Percentiles rank a stretch among this genome's conserved stretches.
Evolutionary conservation across 805 yeast species (phyloP).

Genomic region (Zygotorulaspora danielsina): DNA sequence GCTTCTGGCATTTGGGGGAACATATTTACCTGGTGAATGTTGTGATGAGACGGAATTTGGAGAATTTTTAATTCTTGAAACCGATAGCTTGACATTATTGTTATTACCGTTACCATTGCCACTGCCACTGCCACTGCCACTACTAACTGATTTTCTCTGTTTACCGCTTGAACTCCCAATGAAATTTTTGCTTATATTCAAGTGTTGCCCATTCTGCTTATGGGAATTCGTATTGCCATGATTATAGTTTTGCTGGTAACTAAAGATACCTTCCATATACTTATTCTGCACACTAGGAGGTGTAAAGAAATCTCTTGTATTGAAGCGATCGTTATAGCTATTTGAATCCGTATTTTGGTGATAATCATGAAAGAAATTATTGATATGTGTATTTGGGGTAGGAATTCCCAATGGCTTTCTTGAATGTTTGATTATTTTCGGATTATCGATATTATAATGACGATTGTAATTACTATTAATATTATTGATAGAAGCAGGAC

Average conservation of each 20-base stretch:
- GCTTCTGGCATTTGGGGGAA: conserved; percentile 65
- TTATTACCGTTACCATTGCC: too few species aligned
- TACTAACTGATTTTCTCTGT: conserved; percentile 23
- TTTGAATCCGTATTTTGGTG: conserved; percentile 21
- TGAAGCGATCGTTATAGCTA: conserved; percentile 36
- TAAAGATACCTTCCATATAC: conserved; percentile 61
- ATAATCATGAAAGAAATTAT: conserved; percentile 39
- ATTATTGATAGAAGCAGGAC: too few species aligned
- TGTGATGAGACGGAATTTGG: conserved; percentile 14
- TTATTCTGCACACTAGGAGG: conserved; percentile 70
- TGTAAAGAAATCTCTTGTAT: conserved; percentile 70
- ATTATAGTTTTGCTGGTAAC: conserved; percentile 35
- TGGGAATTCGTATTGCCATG: conserved; percentile 25
- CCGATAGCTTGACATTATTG: conserved; percentile 13
- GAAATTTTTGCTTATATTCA: conserved; percentile 3
- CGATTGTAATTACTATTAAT: conserved; percentile 13
- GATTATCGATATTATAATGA: conserved; percentile 24
- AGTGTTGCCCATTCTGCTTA: conserved; percentile 13
- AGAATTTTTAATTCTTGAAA: conserved; percentile 8
- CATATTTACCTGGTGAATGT: conserved; percentile 51
- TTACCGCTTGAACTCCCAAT: neutral
- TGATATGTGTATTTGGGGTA: conserved; percentile 46
- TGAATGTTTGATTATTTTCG: conserved; percentile 34
- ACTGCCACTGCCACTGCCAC: conserved; percentile 24
- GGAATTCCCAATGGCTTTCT: conserved; percentile 65